Percentiles rank a stretch among this genome's conserved stretches.
Conservation (phyloP, 352 stramenopile genomes). For the Globisporangium paroecandrum region DNA sequence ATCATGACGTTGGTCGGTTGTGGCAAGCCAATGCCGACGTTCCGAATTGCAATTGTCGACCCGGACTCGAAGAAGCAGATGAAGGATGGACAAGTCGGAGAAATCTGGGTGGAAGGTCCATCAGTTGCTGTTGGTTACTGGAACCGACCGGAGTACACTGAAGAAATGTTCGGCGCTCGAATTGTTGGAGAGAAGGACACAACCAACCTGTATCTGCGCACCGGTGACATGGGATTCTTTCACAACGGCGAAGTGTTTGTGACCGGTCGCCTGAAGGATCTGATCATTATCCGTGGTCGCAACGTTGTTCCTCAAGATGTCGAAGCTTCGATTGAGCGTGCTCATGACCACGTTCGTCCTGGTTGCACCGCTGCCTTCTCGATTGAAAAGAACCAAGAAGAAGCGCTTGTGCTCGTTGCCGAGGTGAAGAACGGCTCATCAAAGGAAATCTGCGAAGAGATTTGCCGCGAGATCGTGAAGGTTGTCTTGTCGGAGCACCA, state of each 20-base stretch:
- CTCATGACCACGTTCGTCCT: slow-evolving; percentile 64
- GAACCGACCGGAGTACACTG: slow-evolving; percentile 61
- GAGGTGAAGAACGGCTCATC: slow-evolving; percentile 68
- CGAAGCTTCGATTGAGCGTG: slow-evolving; percentile 60
- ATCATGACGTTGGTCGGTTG: slow-evolving; percentile 74
- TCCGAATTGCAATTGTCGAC: slow-evolving; percentile 66
- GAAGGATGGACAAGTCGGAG: slow-evolving; percentile 67
- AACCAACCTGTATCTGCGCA: slow-evolving; percentile 46
- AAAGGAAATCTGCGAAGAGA: slow-evolving; percentile 43
- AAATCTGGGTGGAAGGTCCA: slow-evolving; percentile 92
- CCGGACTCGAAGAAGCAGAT: slow-evolving; percentile 46
- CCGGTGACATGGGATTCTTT: slow-evolving; percentile 78
- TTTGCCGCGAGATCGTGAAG: slow-evolving; percentile 67
- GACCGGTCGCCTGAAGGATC: slow-evolving; percentile 71
- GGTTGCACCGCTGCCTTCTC: slow-evolving; percentile 78
- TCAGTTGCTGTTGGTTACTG: slow-evolving; percentile 74
- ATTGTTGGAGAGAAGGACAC: slow-evolving; percentile 40
- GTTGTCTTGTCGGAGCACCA: slow-evolving; percentile 65
- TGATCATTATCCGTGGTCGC: slow-evolving; percentile 83
- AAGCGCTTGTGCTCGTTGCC: slow-evolving; percentile 72
- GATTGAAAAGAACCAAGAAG: slow-evolving; percentile 74
- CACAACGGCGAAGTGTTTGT: slow-evolving; percentile 67
- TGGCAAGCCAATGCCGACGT: slow-evolving; percentile 74
- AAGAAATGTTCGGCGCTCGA: slow-evolving; percentile 63
- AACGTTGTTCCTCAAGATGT: slow-evolving; percentile 80